Percentiles rank a stretch among this genome's conserved stretches.
These are phyloP conservation scores for Endoconidiophora laricicola DNA, from an alignment of 2,329 filamentous ascomycete genomes.

Conservation along the genomic window DNA sequence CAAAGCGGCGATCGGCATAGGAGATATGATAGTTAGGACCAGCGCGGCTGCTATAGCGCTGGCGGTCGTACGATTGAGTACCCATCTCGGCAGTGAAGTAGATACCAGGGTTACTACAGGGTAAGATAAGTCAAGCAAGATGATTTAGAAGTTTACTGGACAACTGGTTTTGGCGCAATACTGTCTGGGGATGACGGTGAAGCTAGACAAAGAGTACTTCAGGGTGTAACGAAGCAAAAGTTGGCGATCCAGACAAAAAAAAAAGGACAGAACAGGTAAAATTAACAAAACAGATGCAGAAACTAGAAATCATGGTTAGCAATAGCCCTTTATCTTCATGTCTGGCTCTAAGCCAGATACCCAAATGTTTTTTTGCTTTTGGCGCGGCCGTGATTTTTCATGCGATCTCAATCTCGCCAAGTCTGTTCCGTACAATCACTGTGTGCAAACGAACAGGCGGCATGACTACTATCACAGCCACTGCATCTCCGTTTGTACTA, in stretches of 20 bases:
- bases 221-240: neutral
- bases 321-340: too few relatives aligned
- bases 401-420: too few relatives aligned
- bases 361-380: too few relatives aligned
- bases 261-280: neutral
- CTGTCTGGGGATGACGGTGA: neutral
- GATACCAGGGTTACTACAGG: too few relatives aligned
- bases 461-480: too few relatives aligned
- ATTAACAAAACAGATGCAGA: neutral
- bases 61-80: neutral
- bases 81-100: conserved; percentile 10
- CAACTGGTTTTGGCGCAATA: neutral
- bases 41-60: conserved; percentile 18
- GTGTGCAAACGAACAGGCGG: too few relatives aligned
- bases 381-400: too few relatives aligned
- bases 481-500: too few relatives aligned
- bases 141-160: neutral
- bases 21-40: conserved; percentile 22
- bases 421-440: too few relatives aligned
- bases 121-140: too few relatives aligned
- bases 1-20: conserved; percentile 23
- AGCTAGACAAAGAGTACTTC: neutral
- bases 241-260: neutral
- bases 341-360: too few relatives aligned
- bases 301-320: too few relatives aligned